A percentile compares a stretch with the other conserved stretches of the same genome.
These are phyloP conservation scores for Ustilago sp. DNA, from an alignment of 1,284 basidiomycete genomes.

Conservation along the genomic window DNA sequence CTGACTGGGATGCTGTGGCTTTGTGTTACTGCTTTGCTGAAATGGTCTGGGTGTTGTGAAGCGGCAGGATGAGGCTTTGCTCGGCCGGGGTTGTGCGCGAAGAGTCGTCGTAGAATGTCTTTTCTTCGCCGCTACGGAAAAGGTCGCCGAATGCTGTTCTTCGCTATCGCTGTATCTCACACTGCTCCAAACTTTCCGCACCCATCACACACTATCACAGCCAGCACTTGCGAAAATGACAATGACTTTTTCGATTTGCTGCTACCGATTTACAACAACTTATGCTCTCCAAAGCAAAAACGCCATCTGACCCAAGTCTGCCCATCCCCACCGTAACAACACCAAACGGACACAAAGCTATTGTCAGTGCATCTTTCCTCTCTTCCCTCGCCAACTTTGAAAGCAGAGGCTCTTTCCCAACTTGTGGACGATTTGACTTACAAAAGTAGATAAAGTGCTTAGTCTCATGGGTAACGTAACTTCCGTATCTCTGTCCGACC, in stretches of 20 bases:
- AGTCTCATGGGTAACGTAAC: constrained; percentile 86
- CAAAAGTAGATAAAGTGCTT: constrained; percentile 70
- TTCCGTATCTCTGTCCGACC: constrained; percentile 90
- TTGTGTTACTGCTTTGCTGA: too few species aligned
- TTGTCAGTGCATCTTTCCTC: background rate
- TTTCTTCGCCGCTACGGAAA: too few species aligned
- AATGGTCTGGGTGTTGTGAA: too few species aligned
- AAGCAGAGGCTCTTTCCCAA: too few species aligned
- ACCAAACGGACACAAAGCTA: background rate
- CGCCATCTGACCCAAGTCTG: constrained; percentile 67
- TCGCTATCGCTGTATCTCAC: too few species aligned
- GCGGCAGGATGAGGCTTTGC: too few species aligned
- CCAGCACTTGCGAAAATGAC: background rate
- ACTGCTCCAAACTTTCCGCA: too few species aligned
- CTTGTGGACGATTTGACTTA: constrained; percentile 33
- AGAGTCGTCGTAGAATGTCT: too few species aligned
- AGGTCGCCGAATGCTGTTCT: too few species aligned
- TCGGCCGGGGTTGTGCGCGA: too few species aligned
- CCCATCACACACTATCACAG: background rate
- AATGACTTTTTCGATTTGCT: background rate
- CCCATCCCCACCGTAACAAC: background rate
- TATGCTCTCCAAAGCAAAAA: constrained; percentile 68
- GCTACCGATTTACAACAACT: background rate
- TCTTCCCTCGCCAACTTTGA: background rate
- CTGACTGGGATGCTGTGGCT: too few species aligned